Base-by-base conservation (phyloP, 2,329 filamentous ascomycete genomes). In the Cryphonectria carpinicola region DNA sequence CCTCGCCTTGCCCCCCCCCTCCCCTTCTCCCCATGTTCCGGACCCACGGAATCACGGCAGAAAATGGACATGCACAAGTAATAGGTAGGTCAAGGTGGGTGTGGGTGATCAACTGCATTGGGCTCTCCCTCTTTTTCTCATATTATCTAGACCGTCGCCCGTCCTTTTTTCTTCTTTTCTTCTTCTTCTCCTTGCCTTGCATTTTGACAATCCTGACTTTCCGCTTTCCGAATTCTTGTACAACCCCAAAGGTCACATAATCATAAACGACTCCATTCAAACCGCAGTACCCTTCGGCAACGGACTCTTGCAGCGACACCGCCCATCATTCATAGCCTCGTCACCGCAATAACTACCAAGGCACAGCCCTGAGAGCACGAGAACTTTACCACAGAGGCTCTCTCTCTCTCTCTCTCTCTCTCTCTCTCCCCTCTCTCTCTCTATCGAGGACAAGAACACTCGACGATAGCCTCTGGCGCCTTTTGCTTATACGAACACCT, bases 61-160 rank as follows among this genome's bases (percentile, higher is more conserved):
- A 39, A 28, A 32, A 17, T 25, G 28, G 41, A 13, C 58, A 61
- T 39, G 58, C 32, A 39, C 32, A n/a, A 7, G 17, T 49, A 11
- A 6, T 49, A 39, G 58, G 64, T 67, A 66, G 62, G 70, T 49
- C 43, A 41, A 54, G 64, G 49, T 65, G 60, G 60, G 64, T 22
- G 64, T 70, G 71, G 65, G 41, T 22, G 46, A 49, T 49, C 46
- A 49, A n/a, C 22, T 49, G 19, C 17, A 3, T 19, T 49, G 46
- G 22, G 22, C 19, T 22, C 46, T n/a, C 43, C 19, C 41, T 17
- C 49, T 60, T 32, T 32, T 32, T 32, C 58, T 58, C 56, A 69
- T 73, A 69, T 72, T 72, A 71, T 64, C 70, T 73, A 52, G 69
- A 52, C 69, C 69, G 54, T 66, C 43, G 58, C 71, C 54, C 37